Evolutionary conservation across 495 filamentous ascomycete species (phyloP).

Genomic region (Rostrohypoxylon terebratum): DNA sequence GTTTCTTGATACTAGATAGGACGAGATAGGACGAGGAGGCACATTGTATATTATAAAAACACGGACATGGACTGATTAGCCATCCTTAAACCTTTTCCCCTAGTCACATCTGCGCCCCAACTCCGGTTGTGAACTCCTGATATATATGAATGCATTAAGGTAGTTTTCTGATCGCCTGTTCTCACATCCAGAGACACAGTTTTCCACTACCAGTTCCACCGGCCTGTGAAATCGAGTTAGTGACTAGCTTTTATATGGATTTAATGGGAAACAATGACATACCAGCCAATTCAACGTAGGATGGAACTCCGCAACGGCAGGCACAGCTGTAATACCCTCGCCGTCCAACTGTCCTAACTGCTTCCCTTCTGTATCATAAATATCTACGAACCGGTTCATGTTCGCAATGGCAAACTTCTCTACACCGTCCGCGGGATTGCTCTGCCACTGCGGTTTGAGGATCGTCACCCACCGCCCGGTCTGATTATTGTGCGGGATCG

Average conservation of each 20-base stretch:
- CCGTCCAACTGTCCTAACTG: slow-evolving; percentile 91
- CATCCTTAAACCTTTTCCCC: not conserved
- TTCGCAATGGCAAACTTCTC: slow-evolving; percentile 94
- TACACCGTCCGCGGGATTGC: slow-evolving; percentile 76
- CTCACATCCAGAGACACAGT: slow-evolving; percentile 87
- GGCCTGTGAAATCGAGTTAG: slow-evolving; percentile 47
- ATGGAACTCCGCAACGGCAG: slow-evolving; percentile 92
- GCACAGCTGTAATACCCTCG: slow-evolving; percentile 91
- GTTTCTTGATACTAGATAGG: not conserved
- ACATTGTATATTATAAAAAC: not conserved
- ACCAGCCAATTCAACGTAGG: slow-evolving; percentile 88
- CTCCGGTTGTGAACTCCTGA: not conserved
- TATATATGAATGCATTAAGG: not conserved
- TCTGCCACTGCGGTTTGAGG: slow-evolving; percentile 93
- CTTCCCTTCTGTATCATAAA: slow-evolving; percentile 82
- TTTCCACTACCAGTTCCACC: slow-evolving; percentile 95
- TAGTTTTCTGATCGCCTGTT: not conserved
- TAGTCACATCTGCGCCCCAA: not conserved
- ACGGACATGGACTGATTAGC: not conserved
- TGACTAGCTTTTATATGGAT: not conserved
- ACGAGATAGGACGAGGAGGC: not conserved
- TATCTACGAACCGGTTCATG: slow-evolving; percentile 97
- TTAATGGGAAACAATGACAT: slow-evolving; percentile 21
- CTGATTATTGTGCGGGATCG: slow-evolving; percentile 92
- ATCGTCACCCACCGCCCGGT: slow-evolving; percentile 84